Base-by-base conservation (phyloP, 805 yeast species). In the Vanderwaltozyma verrucispora region DNA sequence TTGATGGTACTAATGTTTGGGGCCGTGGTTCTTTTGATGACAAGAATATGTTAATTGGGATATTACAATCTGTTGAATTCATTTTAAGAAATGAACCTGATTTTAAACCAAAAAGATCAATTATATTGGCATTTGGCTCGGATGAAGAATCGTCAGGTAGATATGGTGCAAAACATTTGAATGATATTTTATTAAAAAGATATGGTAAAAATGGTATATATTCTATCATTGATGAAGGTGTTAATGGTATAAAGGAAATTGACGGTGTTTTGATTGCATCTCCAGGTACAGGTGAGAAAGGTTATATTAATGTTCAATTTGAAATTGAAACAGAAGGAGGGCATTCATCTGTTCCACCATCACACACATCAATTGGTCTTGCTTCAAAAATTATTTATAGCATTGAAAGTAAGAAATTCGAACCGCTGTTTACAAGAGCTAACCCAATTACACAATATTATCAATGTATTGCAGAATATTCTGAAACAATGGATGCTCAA, bases 21-120 rank as follows among this genome's bases (percentile, higher is more conserved):
- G 95, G 95, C 2, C 70, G 95, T 49, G 95, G 95, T 29, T 56
- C 83, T 3, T 59, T 69, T 31, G 95, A 86, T 54, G 78, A 86
- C 54, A 86, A 86, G 56, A 77, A 77, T 53, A 60, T 77, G 25
- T 63, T 86, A 34, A 64, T 79, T 42, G 81, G 77, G 2, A 69
- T 79, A 34, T 54, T 83, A 50, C 89, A 82, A 53, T 67, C 87
- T 1, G 53, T 74, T n/a, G 85, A 80, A 49, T 57, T 63, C 36
- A 56, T 80, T 26, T 51, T 82, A 23, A 48, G 60, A 28, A 56
- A 59, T 18, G 77, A 68, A 1, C 80, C 67, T 59, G 39, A 53
- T 31, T 80, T 67, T 59, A 37, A 52, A 32, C 84, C 87, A 13
- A 55, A 66, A 35, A 72, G 94, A 58, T 69, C 85, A 1, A 54